phyloP scores from a whole-genome alignment of 495 filamentous ascomycete species.

The Annulohypoxylon moriforme region DNA sequence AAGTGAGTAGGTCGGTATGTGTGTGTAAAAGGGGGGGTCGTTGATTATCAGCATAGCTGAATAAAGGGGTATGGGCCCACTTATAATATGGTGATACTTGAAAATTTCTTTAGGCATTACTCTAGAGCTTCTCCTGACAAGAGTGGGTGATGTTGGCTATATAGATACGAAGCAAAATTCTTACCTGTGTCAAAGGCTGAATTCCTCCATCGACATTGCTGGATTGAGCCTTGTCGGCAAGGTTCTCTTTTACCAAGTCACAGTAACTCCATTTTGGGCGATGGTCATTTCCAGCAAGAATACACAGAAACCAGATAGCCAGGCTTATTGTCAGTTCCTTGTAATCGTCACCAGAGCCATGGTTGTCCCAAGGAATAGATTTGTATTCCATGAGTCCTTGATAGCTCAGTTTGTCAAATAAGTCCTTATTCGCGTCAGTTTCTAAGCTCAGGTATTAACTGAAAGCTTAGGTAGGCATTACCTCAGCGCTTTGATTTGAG shows the following conservation, averaged over 20 bases:
- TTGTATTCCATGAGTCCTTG: background rate
- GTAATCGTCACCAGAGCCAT: background rate
- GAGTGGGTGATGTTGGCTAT: background rate
- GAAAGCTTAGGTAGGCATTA: background rate
- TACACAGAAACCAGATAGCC: background rate
- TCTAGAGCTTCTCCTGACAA: too few relatives aligned
- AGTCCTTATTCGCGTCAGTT: background rate
- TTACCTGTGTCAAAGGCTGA: background rate
- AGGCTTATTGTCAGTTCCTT: background rate
- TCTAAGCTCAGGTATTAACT: background rate
- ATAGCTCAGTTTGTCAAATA: background rate
- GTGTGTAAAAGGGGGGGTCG: background rate
- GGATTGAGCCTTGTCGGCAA: background rate
- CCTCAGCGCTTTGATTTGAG: background rate
- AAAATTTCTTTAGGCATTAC: background rate
- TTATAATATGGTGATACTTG: background rate
- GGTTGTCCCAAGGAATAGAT: background rate
- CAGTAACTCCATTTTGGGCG: background rate
- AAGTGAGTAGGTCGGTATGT: background rate
- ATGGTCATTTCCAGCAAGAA: background rate
- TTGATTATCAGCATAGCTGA: background rate
- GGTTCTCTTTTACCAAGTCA: background rate
- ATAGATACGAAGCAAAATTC: background rate
- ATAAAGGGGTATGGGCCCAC: background rate
- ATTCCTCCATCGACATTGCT: background rate